Conservation (phyloP, 805 yeast genomes). For the Wickerhamomyces sydowiorum region DNA sequence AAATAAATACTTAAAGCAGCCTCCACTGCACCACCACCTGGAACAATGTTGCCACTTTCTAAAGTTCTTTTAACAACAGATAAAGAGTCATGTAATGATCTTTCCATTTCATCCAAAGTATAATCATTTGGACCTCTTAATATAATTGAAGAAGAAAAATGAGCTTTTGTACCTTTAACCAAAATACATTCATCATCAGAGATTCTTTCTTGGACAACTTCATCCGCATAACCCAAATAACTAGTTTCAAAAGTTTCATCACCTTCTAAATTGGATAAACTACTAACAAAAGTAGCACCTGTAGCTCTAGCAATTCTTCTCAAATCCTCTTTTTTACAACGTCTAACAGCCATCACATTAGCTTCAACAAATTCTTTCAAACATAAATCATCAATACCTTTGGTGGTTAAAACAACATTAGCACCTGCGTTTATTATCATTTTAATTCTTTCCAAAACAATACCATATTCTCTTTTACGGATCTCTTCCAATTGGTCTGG, state of each 20-base stretch:
- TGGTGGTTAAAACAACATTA: slow-evolving; percentile 90
- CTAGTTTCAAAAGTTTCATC: slow-evolving; percentile 83
- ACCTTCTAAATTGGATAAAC: slow-evolving; percentile 86
- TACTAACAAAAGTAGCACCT: slow-evolving; percentile 86
- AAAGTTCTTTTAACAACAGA: slow-evolving; percentile 93
- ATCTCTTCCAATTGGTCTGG: slow-evolving; percentile 94
- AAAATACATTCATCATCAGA: slow-evolving; percentile 96
- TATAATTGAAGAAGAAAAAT: slow-evolving; percentile 85
- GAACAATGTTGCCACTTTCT: slow-evolving; percentile 91
- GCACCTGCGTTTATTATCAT: slow-evolving; percentile 84
- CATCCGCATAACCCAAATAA: slow-evolving; percentile 89
- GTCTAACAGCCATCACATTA: slow-evolving; percentile 84
- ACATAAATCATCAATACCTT: slow-evolving; percentile 95
- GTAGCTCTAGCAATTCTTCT: slow-evolving; percentile 97
- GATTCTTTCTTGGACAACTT: slow-evolving; percentile 80
- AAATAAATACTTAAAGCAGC: slow-evolving; percentile 90
- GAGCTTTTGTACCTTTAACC: slow-evolving; percentile 89
- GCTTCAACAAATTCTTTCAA: slow-evolving; percentile 91
- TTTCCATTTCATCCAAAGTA: slow-evolving; percentile 96
- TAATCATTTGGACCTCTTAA: slow-evolving; percentile 95
- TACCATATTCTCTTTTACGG: slow-evolving; percentile 89
- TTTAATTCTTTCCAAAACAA: slow-evolving; percentile 57
- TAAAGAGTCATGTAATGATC: slow-evolving; percentile 91
- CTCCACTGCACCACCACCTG: slow-evolving; percentile 99
- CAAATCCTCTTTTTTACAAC: slow-evolving; percentile 95